These are phyloP conservation scores for Emydomyces testavorans DNA, from an alignment of 2,329 filamentous ascomycete genomes.

Conservation along the genomic window DNA sequence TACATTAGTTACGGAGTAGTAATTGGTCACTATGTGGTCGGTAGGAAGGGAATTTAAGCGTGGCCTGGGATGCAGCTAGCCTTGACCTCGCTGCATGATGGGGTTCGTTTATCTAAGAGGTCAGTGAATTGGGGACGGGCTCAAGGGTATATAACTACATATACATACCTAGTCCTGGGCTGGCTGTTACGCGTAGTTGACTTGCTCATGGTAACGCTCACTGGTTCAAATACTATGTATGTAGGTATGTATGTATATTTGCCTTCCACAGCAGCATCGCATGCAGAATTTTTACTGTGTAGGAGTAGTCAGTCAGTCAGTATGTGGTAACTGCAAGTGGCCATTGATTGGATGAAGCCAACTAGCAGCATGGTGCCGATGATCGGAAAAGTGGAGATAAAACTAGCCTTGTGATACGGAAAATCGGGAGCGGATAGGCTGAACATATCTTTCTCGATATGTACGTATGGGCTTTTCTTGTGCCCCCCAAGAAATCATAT, in stretches of 20 bases:
- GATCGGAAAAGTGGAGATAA: constrained; percentile 1
- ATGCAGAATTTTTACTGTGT: background rate
- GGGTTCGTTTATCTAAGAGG: no score
- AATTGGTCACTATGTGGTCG: no score
- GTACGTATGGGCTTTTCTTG: background rate
- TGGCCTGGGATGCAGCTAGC: constrained; percentile 5
- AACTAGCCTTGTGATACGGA: constrained; percentile 11
- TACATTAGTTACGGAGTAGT: background rate
- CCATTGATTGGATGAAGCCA: no score
- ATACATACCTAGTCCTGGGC: background rate
- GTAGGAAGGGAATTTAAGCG: background rate
- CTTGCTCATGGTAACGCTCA: no score
- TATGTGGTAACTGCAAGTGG: background rate
- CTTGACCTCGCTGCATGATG: background rate
- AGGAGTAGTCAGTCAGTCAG: background rate
- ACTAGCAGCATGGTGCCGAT: constrained; percentile 3
- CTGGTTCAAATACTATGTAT: no score
- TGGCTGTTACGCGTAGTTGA: constrained; percentile 3
- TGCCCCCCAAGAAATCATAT: constrained; percentile 1
- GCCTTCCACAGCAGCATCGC: background rate
- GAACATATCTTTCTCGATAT: background rate
- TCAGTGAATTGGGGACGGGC: no score
- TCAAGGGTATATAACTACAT: background rate
- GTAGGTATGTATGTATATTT: no score
- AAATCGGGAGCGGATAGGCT: background rate